These are phyloP conservation scores for Lachnellula hyalina DNA, from an alignment of 2,329 filamentous ascomycete genomes.

Conservation along the genomic window DNA sequence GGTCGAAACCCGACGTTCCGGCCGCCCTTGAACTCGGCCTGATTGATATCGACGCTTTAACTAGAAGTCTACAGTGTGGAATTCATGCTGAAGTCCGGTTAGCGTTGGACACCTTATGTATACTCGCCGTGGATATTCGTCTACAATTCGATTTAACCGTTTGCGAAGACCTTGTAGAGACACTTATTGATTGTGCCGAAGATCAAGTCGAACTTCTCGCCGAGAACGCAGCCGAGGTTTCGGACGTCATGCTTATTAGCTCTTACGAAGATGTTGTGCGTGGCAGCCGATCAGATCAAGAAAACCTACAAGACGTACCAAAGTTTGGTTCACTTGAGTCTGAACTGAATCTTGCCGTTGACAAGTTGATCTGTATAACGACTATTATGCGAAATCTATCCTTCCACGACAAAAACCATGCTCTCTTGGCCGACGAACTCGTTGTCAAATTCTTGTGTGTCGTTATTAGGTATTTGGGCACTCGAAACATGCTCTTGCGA, in stretches of 20 bases:
- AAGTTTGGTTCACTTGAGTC: slow-evolving; percentile 73
- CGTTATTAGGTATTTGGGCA: slow-evolving; percentile 81
- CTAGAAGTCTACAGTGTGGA: slow-evolving; percentile 82
- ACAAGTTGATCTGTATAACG: slow-evolving; percentile 82
- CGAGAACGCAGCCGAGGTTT: slow-evolving; percentile 78
- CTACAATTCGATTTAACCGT: slow-evolving; percentile 61
- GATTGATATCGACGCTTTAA: slow-evolving; percentile 86
- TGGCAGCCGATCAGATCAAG: slow-evolving; percentile 68
- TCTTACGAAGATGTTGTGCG: slow-evolving; percentile 86
- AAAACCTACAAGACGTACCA: slow-evolving; percentile 65
- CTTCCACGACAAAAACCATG: slow-evolving; percentile 74
- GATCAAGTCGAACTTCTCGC: slow-evolving; percentile 80
- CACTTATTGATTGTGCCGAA: slow-evolving; percentile 84
- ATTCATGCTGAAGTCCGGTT: slow-evolving; percentile 85
- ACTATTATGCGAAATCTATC: slow-evolving; percentile 91
- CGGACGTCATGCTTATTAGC: slow-evolving; percentile 75
- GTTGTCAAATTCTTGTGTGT: slow-evolving; percentile 81
- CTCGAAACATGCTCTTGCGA: slow-evolving; percentile 78
- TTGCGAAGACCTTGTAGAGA: slow-evolving; percentile 85
- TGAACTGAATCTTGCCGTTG: slow-evolving; percentile 78
- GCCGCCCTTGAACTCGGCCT: slow-evolving; percentile 72
- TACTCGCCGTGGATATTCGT: slow-evolving; percentile 54
- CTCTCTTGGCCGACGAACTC: slow-evolving; percentile 64
- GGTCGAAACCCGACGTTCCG: slow-evolving; percentile 70
- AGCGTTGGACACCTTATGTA: slow-evolving; percentile 77